Percentiles rank a stretch among this genome's conserved stretches.
Conservation (phyloP, 345 rosid species). For the Populus davidiana region DNA sequence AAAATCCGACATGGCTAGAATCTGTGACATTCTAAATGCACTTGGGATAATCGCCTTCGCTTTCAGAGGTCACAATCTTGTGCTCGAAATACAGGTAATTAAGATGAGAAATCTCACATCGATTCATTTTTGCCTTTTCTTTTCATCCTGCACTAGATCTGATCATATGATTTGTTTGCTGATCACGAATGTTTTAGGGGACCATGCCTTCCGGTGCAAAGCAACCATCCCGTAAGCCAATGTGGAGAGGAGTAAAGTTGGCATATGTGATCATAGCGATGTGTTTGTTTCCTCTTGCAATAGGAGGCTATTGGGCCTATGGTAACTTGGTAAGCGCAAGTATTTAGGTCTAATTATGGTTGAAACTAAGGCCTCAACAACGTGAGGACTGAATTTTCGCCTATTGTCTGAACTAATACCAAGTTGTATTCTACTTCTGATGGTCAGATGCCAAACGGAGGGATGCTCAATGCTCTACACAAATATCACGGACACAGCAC, state of each 20-base stretch:
- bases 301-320: constrained; percentile 52
- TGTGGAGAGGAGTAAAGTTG: constrained; percentile 60
- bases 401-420: not conserved
- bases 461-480: constrained; percentile 43
- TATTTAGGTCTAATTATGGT: not conserved
- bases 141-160: not conserved
- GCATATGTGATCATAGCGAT: constrained; percentile 47
- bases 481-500: constrained; percentile 29
- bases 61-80: constrained; percentile 65
- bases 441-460: constrained; percentile 43
- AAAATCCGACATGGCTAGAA: constrained; percentile 18
- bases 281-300: constrained; percentile 57
- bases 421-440: not conserved
- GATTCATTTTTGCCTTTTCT: not conserved
- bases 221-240: constrained; percentile 46
- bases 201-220: constrained; percentile 56
- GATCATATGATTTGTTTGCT: not conserved
- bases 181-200: constrained; percentile 31
- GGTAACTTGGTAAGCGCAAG: constrained; percentile 42
- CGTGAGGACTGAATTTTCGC: not conserved
- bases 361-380: not conserved
- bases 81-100: constrained; percentile 58
- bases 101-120: not conserved
- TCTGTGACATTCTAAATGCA: constrained; percentile 36
- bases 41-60: constrained; percentile 56